Evolutionary conservation across 2,329 filamentous ascomycete genomes (phyloP).

Genomic region (Cucurbitaria berberidis): DNA sequence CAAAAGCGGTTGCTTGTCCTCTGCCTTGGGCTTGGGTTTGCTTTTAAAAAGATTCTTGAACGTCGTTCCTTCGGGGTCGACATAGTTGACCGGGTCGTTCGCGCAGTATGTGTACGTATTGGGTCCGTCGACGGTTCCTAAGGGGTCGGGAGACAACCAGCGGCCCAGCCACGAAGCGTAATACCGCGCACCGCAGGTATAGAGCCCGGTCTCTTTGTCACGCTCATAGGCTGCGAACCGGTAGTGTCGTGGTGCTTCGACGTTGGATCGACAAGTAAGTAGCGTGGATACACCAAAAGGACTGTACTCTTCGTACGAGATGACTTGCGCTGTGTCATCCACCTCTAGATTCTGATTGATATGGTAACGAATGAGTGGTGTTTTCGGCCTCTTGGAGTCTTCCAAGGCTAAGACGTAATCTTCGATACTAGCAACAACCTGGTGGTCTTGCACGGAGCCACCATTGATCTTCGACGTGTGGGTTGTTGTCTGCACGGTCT

Average conservation of each 20-base stretch:
- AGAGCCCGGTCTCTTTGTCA: constrained; percentile 16
- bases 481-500: no score
- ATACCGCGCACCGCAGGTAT: constrained; percentile 8
- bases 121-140: neutral
- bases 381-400: neutral
- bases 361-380: constrained; percentile 5
- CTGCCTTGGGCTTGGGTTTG: no score
- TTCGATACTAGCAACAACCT: no score
- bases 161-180: constrained; percentile 7
- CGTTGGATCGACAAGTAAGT: neutral
- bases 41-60: no score
- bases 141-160: constrained; percentile 4
- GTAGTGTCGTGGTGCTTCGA: neutral
- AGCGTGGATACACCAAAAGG: constrained; percentile 35
- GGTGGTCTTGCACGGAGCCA: no score
- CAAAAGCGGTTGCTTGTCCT: no score
- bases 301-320: constrained; percentile 43
- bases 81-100: no score
- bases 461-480: no score
- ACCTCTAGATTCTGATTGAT: constrained; percentile 24
- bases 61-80: no score
- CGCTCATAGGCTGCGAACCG: constrained; percentile 6
- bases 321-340: constrained; percentile 27
- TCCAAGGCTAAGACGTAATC: no score
- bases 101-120: no score